Evolutionary conservation across 352 stramenopile species (phyloP), one percentile per base, ranked within the genome.

Genomic region (Thalassiosira exigua): DNA sequence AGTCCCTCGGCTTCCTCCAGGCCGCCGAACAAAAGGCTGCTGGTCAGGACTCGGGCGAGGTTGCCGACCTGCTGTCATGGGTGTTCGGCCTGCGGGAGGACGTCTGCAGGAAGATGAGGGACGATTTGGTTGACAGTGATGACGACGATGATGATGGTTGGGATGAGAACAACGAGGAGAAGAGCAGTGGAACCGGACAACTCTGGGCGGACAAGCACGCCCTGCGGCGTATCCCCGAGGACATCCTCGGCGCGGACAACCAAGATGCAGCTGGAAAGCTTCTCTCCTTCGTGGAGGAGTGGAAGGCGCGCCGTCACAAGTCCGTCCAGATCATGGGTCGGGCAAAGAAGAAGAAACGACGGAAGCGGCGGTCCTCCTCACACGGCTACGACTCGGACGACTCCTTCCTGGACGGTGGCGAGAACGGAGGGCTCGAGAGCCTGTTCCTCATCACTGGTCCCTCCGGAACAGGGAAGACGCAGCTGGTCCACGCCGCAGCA

Each of bases 361-460:
- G 56, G 19, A 53, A 24, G 27, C 85, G 62, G 59, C 75, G 80
- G n/a, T 44, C 64, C 1, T 57, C 69, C 39, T n/a, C n/a, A n/a
- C n/a, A n/a, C n/a, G 64, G 62, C 5, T 81, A 75, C 33, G 79
- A 85, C 39, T 69, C 62, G 22, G 75, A 87, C 51, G 61, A 83
- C 58, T 82, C 78, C 29, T 75, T 75, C 32, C 56, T 75, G 30
- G 71, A 89, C 44, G 69, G 84, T 69, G 50, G 65, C n/a, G n/a
- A n/a, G n/a, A n/a, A n/a, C n/a, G n/a, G n/a, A 21, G 57, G 57
- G 36, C 51, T 91, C 12, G 29, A 58, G 22, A 87, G 75, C 68
- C 7, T 91, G 1, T 88, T 82, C 27, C 29, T 92, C 9, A 54
- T 94, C 14, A 84, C 71, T 19, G 89, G 89, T 52, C 76, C 74